phyloP scores from a whole-genome alignment of 257 asterid species.

The Primulina eburnea region DNA sequence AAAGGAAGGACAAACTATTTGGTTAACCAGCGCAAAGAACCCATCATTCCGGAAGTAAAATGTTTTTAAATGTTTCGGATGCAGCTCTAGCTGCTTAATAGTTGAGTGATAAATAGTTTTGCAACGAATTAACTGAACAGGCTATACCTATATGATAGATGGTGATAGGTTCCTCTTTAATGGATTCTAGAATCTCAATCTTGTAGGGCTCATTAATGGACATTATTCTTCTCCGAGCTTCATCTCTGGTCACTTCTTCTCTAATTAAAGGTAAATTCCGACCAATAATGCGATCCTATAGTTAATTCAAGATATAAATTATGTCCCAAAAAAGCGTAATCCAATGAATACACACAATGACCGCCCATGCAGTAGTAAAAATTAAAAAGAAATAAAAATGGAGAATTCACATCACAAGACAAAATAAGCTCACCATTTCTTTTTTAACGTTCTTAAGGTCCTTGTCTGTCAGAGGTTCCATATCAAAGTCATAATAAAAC shows the following conservation, averaged over 20 bases:
- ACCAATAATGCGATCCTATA: slow-evolving; percentile 86
- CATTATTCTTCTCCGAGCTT: slow-evolving; percentile 72
- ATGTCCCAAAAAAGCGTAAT: slow-evolving; percentile 28
- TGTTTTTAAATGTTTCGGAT: not conserved
- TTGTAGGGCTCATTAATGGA: slow-evolving; percentile 87
- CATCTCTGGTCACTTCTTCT: slow-evolving; percentile 88
- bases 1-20: not conserved
- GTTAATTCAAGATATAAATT: slow-evolving; percentile 44
- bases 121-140: slow-evolving; percentile 12
- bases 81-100: not conserved
- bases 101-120: not conserved
- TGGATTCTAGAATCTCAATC: slow-evolving; percentile 79
- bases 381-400: slow-evolving; percentile 1
- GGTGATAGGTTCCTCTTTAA: slow-evolving; percentile 83
- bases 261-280: slow-evolving; percentile 74
- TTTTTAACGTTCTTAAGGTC: slow-evolving; percentile 90
- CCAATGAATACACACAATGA: slow-evolving; percentile 14
- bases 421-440: slow-evolving; percentile 71
- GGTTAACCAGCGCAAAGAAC: not conserved
- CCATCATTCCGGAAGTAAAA: not conserved
- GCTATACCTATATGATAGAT: slow-evolving; percentile 81
- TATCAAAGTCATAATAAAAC: slow-evolving; percentile 90
- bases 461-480: slow-evolving; percentile 86
- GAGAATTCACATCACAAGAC: not conserved
- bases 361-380: not conserved